Evolutionary conservation across 495 filamentous ascomycete species (phyloP).

Genomic region (Neurospora tetraspora): DNA sequence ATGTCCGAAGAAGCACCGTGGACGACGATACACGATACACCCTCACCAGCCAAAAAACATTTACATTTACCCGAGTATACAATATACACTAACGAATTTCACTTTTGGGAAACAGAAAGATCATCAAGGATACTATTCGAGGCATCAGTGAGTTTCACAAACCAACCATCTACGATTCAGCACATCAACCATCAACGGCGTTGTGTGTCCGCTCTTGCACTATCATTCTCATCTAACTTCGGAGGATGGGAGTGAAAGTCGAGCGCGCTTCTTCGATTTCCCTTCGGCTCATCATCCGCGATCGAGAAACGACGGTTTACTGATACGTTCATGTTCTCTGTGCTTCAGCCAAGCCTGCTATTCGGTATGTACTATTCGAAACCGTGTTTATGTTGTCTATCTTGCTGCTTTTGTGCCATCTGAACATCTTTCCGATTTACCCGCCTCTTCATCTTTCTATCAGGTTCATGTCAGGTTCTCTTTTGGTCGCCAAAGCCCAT

Average conservation of each 20-base stretch:
- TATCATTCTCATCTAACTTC: background rate
- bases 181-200: background rate
- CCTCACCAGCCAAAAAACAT: background rate
- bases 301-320: background rate
- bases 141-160: constrained; percentile 51
- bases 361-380: constrained; percentile 45
- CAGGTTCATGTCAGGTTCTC: background rate
- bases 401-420: background rate
- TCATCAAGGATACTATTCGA: constrained; percentile 49
- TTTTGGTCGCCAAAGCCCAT: background rate
- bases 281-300: background rate
- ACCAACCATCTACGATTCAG: background rate
- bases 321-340: background rate
- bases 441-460: background rate
- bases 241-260: background rate
- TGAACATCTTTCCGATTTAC: background rate
- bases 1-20: background rate
- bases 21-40: background rate
- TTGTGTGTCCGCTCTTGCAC: background rate
- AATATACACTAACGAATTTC: background rate
- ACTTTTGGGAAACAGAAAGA: constrained; percentile 34
- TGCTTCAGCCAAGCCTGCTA: constrained; percentile 45
- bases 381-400: no score
- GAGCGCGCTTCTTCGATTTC: background rate
- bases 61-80: background rate